Evolutionary conservation across 1,284 basidiomycete genomes (phyloP).

Genomic region (Agroathelia rolfsii): DNA sequence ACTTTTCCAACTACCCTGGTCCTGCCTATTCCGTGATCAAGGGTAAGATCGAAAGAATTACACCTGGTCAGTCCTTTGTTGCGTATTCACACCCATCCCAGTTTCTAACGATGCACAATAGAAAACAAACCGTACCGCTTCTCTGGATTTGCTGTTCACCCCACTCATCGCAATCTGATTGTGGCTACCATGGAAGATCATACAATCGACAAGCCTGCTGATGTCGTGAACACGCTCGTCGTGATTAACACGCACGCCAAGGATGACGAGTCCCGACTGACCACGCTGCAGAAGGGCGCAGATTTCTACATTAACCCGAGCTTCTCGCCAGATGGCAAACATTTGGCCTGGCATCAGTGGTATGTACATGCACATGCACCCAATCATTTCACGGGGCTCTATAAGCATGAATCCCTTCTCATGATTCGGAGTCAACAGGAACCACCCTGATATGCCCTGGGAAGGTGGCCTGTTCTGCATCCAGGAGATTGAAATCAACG

Average conservation of each 20-base stretch:
- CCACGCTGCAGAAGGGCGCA: constrained; percentile 39
- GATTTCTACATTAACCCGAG: constrained; percentile 56
- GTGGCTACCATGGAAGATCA: constrained; percentile 61
- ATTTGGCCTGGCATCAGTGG: constrained; percentile 67
- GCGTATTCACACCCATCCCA: background rate
- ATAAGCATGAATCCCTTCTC: too few species aligned
- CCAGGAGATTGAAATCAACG: constrained; percentile 32
- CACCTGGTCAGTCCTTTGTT: constrained; percentile 37
- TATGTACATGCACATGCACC: too few species aligned
- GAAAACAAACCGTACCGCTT: constrained; percentile 46
- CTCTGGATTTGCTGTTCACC: constrained; percentile 42
- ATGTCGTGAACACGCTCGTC: constrained; percentile 49
- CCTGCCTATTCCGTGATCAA: constrained; percentile 26
- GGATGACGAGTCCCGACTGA: too few species aligned
- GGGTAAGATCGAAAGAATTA: constrained; percentile 31
- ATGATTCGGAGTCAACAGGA: too few species aligned
- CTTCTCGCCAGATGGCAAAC: constrained; percentile 60
- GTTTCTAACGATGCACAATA: constrained; percentile 13
- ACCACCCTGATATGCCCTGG: constrained; percentile 80
- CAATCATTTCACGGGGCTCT: too few species aligned
- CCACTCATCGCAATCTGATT: constrained; percentile 34
- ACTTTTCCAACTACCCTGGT: constrained; percentile 49
- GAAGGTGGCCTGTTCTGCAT: constrained; percentile 55
- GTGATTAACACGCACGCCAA: constrained; percentile 38
- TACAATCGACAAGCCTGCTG: constrained; percentile 42